phyloP scores from a whole-genome alignment of 257 asterid genomes.

The Solanum gandarillasii region DNA sequence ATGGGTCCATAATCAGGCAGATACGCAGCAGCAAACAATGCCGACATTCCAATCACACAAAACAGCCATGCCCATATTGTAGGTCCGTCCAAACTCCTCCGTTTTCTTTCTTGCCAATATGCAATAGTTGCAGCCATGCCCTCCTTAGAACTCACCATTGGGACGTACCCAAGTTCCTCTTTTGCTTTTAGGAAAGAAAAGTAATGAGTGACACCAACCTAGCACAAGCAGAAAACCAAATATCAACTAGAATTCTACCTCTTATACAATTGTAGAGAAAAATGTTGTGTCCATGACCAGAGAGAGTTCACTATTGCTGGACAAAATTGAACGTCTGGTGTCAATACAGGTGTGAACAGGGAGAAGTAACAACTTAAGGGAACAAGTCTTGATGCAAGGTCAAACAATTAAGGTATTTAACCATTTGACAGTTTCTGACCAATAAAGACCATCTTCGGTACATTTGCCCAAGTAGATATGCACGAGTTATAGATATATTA shows the following conservation, averaged over 20 bases:
- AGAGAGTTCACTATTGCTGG: not conserved
- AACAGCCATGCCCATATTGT: constrained; percentile 47
- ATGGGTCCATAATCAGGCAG: constrained; percentile 68
- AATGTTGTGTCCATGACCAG: not conserved
- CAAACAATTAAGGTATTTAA: not conserved
- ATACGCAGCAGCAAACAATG: constrained; percentile 59
- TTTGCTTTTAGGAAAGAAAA: constrained; percentile 81
- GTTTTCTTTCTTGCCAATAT: constrained; percentile 70
- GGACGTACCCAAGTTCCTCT: constrained; percentile 80
- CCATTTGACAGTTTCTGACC: not conserved
- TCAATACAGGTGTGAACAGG: not conserved
- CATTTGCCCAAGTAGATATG: not conserved
- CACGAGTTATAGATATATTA: not conserved
- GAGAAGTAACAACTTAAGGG: not conserved
- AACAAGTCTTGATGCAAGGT: not conserved
- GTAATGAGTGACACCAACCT: constrained; percentile 95
- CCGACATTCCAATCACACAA: constrained; percentile 43
- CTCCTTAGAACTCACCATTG: constrained; percentile 58
- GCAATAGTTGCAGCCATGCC: constrained; percentile 77
- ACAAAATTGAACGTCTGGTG: not conserved
- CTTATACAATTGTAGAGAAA: not conserved
- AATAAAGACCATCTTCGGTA: not conserved
- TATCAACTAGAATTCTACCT: not conserved
- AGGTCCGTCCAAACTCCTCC: constrained; percentile 67
- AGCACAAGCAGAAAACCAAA: constrained; percentile 7